phyloP scores from a whole-genome alignment of 140 eudicot genomes.

The Flaveria floridana region DNA sequence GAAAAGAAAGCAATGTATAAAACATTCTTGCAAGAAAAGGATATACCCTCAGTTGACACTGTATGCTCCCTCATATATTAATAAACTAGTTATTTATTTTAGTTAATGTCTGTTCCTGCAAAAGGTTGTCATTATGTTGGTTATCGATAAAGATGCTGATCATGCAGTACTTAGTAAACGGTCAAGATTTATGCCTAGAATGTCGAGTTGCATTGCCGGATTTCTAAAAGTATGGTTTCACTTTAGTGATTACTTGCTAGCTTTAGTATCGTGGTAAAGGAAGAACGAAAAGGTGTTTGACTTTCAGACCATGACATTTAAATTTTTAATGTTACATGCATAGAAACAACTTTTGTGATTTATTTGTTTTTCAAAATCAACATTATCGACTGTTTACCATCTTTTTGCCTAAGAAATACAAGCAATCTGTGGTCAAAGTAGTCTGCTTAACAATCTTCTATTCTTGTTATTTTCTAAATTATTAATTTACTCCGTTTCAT shows the following conservation, averaged over 20 bases:
- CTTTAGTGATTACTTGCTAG: neutral
- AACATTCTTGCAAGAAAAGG: constrained; percentile 68
- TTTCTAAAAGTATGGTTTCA: constrained; percentile 63
- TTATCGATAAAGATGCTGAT: constrained; percentile 78
- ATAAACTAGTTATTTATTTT: neutral
- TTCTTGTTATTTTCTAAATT: neutral
- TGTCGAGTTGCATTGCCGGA: constrained; percentile 97
- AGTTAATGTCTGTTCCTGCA: neutral
- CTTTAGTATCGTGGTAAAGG: neutral
- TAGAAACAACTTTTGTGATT: neutral
- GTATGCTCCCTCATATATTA: constrained; percentile 35
- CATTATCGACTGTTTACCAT: neutral
- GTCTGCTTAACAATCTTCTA: neutral
- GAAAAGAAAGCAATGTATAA: constrained; percentile 68
- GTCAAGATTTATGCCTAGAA: constrained; percentile 80
- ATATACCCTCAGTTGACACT: constrained; percentile 90
- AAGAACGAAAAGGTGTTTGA: neutral
- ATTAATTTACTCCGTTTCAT: constrained; percentile 10
- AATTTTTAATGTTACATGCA: constrained; percentile 5
- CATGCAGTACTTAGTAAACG: constrained; percentile 67
- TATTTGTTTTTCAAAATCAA: neutral
- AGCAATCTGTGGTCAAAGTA: neutral
- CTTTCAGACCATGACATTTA: neutral
- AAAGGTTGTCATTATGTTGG: constrained; percentile 93
- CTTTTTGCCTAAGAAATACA: neutral